phyloP scores from a whole-genome alignment of 176 grass and related monocot genomes.

The Rhynchospora pubera region DNA sequence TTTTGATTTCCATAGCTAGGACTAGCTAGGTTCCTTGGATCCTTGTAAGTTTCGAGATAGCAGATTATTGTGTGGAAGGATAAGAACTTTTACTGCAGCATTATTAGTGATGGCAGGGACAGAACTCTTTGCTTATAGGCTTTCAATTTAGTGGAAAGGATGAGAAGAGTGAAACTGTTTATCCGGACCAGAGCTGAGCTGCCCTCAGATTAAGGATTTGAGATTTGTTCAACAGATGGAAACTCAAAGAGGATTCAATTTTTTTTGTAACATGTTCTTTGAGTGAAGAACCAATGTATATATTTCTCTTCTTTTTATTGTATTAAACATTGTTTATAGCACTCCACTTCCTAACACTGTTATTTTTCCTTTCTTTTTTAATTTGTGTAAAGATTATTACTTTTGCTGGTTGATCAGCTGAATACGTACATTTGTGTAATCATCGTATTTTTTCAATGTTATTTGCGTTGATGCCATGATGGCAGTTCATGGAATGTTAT shows the following conservation, averaged over 20 bases:
- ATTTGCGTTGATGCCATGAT: no score
- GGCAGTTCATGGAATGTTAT: no score
- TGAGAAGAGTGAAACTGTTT: slow-evolving; percentile 21
- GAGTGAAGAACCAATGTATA: not conserved
- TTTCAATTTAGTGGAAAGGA: slow-evolving; percentile 21
- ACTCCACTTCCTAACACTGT: not conserved
- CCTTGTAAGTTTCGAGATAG: slow-evolving; percentile 64
- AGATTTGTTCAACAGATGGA: slow-evolving; percentile 18
- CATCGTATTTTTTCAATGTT: no score
- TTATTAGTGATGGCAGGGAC: slow-evolving; percentile 24
- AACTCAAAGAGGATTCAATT: slow-evolving; percentile 19
- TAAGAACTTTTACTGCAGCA: slow-evolving; percentile 35
- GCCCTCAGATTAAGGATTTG: slow-evolving; percentile 25
- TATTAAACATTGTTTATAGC: not conserved
- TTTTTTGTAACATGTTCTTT: slow-evolving; percentile 15
- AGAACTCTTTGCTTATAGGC: slow-evolving; percentile 10
- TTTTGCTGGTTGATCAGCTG: no score
- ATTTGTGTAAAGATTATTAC: no score
- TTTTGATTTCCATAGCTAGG: slow-evolving; percentile 43
- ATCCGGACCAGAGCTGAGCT: slow-evolving; percentile 9
- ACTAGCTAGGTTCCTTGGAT: slow-evolving; percentile 88
- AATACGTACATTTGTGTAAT: no score
- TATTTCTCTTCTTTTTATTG: not conserved
- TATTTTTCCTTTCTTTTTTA: not conserved
- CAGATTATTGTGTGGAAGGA: slow-evolving; percentile 87